phyloP scores from a whole-genome alignment of 1,284 basidiomycete genomes.

The Microbotryum lychnidis-dioicae region DNA sequence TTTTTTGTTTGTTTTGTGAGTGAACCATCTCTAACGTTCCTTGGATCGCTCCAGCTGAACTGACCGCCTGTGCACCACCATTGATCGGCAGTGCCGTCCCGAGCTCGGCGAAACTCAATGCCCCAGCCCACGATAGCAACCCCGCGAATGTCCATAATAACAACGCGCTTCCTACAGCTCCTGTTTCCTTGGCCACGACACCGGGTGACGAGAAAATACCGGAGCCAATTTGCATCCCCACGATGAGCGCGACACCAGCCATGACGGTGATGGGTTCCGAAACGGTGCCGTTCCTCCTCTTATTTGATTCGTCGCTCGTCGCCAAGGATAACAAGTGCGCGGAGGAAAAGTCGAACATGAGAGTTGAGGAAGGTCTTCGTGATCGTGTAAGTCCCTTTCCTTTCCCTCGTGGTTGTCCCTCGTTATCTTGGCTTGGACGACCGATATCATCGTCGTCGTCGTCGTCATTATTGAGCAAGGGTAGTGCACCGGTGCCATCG shows the following conservation, averaged over 20 bases:
- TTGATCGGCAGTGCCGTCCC: constrained; percentile 70
- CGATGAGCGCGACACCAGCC: constrained; percentile 18
- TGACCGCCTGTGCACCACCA: constrained; percentile 63
- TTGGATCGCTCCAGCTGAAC: not conserved
- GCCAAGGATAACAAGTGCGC: constrained; percentile 6
- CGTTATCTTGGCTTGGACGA: not conserved
- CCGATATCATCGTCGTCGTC: constrained; percentile 6
- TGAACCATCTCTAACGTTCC: constrained; percentile 65
- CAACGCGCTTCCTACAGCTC: constrained; percentile 43
- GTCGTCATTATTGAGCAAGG: constrained; percentile 8
- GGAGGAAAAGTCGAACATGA: constrained; percentile 15
- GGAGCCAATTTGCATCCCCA: constrained; percentile 42
- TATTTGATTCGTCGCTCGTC: constrained; percentile 1
- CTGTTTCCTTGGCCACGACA: constrained; percentile 68
- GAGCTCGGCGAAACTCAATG: constrained; percentile 47
- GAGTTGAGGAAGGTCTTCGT: constrained; percentile 4
- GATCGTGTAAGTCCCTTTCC: not conserved
- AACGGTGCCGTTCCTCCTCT: not conserved
- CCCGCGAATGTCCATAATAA: constrained; percentile 40
- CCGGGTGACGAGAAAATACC: constrained; percentile 84
- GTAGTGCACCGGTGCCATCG: not conserved
- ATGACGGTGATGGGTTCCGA: constrained; percentile 14
- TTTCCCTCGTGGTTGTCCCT: not conserved
- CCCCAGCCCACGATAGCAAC: constrained; percentile 78
- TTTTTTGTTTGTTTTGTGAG: constrained; percentile 65